Percentiles rank a stretch among this genome's conserved stretches.
phyloP scores from a whole-genome alignment of 176 grass and related monocot species.

The Alloteropsis semialata region DNA sequence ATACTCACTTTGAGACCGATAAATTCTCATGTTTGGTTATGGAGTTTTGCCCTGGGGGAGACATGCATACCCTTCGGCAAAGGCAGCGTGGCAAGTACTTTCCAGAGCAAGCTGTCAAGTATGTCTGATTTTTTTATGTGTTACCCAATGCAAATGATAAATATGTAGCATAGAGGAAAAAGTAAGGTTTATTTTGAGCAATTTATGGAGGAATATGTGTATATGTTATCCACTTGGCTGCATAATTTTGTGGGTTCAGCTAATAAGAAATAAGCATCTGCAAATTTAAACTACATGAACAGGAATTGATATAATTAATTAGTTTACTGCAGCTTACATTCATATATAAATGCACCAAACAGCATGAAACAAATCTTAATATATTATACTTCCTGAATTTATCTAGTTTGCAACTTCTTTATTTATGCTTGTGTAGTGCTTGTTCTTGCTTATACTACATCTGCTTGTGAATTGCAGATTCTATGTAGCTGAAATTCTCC shows the following conservation, averaged over 20 bases:
- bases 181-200: background rate
- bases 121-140: conserved; percentile 33
- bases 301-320: background rate
- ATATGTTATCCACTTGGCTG: background rate
- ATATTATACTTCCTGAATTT: conserved; percentile 11
- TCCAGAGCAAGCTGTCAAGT: conserved; percentile 86
- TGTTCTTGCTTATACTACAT: conserved; percentile 16
- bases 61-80: conserved; percentile 71
- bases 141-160: background rate
- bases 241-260: background rate
- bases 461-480: conserved; percentile 50
- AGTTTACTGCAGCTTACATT: background rate
- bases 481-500: conserved; percentile 87
- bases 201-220: background rate
- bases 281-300: background rate
- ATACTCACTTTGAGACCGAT: conserved; percentile 82
- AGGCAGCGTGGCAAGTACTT: conserved; percentile 79
- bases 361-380: background rate
- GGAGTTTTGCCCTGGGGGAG: conserved; percentile 80
- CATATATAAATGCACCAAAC: background rate
- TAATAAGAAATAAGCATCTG: background rate
- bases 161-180: background rate
- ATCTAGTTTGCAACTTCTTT: conserved; percentile 1
- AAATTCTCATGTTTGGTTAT: conserved; percentile 91
- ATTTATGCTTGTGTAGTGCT: background rate